Evolutionary conservation across 75 land plant species (phyloP).

Genomic region (Picea sitchensis): DNA sequence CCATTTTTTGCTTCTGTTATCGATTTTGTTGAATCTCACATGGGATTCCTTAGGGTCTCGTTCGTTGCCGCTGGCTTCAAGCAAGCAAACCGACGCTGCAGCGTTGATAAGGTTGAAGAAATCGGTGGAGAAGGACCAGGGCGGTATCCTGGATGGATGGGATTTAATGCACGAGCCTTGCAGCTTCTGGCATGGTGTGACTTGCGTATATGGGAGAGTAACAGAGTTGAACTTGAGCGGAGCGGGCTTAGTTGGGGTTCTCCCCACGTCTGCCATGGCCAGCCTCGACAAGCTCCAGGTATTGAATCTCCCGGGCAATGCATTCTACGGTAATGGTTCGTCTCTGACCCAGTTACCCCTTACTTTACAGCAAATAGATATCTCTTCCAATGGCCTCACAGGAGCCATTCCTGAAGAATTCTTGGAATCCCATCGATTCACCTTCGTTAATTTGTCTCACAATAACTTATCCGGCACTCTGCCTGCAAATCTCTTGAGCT

Average conservation of each 20-base stretch:
- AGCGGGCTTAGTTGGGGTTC: slow-evolving; percentile 23
- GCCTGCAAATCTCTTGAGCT: slow-evolving; percentile 17
- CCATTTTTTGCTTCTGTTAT: neutral
- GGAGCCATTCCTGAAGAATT: slow-evolving; percentile 37
- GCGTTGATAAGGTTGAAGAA: slow-evolving; percentile 52
- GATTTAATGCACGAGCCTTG: slow-evolving; percentile 29
- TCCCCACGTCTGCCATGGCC: slow-evolving; percentile 31
- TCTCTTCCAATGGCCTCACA: slow-evolving; percentile 30
- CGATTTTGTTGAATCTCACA: neutral
- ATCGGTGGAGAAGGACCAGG: slow-evolving; percentile 38
- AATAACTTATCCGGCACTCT: slow-evolving; percentile 52
- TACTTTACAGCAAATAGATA: slow-evolving; percentile 27
- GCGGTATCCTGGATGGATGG: slow-evolving; percentile 47
- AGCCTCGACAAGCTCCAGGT: slow-evolving; percentile 38
- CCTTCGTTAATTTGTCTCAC: slow-evolving; percentile 30
- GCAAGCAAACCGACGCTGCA: slow-evolving; percentile 31
- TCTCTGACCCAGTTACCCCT: slow-evolving; percentile 27
- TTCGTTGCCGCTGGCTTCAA: neutral
- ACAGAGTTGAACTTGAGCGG: slow-evolving; percentile 37
- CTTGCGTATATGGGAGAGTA: slow-evolving; percentile 43
- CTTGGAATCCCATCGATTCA: slow-evolving; percentile 28
- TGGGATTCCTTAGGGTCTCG: neutral
- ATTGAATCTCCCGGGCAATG: slow-evolving; percentile 44
- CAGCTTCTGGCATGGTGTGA: slow-evolving; percentile 49
- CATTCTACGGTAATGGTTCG: slow-evolving; percentile 29